phyloP scores from a whole-genome alignment of 495 filamentous ascomycete genomes.

The Chaetomidium leptoderma region DNA sequence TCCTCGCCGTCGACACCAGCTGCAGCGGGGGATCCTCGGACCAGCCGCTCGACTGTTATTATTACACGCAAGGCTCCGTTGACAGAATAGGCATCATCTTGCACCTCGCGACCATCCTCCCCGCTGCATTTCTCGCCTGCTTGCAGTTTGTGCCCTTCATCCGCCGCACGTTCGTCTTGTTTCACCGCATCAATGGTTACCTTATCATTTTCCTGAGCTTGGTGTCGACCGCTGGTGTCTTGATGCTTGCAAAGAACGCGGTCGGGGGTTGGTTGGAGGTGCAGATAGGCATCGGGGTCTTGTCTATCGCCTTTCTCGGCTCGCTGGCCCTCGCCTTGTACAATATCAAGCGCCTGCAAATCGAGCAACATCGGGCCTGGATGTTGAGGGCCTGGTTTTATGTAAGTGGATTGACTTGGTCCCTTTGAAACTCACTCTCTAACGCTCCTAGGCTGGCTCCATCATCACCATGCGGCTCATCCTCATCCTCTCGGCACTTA shows the following conservation, averaged over 20 bases:
- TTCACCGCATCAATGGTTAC: slow-evolving; percentile 56
- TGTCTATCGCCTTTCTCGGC: slow-evolving; percentile 37
- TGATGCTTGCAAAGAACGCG: slow-evolving; percentile 42
- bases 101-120: slow-evolving; percentile 47
- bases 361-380: slow-evolving; percentile 57
- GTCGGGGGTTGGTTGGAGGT: slow-evolving; percentile 45
- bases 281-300: slow-evolving; percentile 33
- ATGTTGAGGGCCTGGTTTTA: slow-evolving; percentile 51
- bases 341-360: slow-evolving; percentile 52
- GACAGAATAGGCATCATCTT: slow-evolving; percentile 45
- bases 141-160: slow-evolving; percentile 53
- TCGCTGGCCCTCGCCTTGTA: slow-evolving; percentile 40
- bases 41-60: slow-evolving; percentile 49
- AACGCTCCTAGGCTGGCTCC: slow-evolving; percentile 26
- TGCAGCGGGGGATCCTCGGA: slow-evolving; percentile 15
- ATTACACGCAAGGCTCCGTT: slow-evolving; percentile 28
- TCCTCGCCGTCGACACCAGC: slow-evolving; percentile 31
- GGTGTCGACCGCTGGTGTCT: slow-evolving; percentile 38
- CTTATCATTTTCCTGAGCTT: slow-evolving; percentile 42
- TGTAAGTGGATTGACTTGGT: slow-evolving; percentile 24
- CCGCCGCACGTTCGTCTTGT: slow-evolving; percentile 40
- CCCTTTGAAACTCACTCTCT: too few species aligned
- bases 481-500: slow-evolving; percentile 32
- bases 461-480: slow-evolving; percentile 51
- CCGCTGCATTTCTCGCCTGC: slow-evolving; percentile 44